Conservation (phyloP, 441 rosid genomes). For the Geranium incanum region DNA sequence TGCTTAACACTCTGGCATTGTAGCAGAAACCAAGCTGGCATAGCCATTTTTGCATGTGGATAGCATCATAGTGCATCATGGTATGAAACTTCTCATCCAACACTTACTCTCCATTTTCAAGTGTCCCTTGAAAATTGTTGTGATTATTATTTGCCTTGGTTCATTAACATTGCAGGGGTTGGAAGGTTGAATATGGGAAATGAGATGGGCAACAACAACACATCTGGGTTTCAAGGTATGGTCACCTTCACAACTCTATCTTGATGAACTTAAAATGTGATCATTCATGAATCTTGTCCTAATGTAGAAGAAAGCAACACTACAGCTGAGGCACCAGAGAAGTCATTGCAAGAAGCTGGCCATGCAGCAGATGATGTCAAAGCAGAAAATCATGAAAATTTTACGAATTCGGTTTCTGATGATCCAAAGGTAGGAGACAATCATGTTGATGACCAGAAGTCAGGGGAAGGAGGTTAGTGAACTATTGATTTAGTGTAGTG, state of each 20-base stretch:
- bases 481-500: constrained; percentile 11
- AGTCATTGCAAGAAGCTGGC: constrained; percentile 23
- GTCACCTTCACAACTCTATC: neutral
- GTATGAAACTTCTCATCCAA: constrained; percentile 21
- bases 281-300: constrained; percentile 8
- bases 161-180: constrained; percentile 40
- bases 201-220: constrained; percentile 83
- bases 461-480: constrained; percentile 23
- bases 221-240: constrained; percentile 48
- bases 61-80: constrained; percentile 31
- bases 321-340: constrained; percentile 15
- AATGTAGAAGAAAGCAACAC: constrained; percentile 26
- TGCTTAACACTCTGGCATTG: constrained; percentile 32
- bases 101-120: constrained; percentile 14
- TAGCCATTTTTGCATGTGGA: constrained; percentile 30
- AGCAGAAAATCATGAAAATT: constrained; percentile 21
- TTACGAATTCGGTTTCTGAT: constrained; percentile 21
- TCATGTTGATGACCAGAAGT: constrained; percentile 9
- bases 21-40: constrained; percentile 26
- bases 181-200: constrained; percentile 40
- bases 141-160: constrained; percentile 21
- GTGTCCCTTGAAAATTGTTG: constrained; percentile 10
- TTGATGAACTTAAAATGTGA: neutral
- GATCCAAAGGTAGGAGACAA: constrained; percentile 17
- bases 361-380: constrained; percentile 15